Percentiles rank a stretch among this genome's conserved stretches.
Evolutionary conservation across 192 early-diverging fungal genomes (phyloP).

Genomic region (Anaeromyces robustus): DNA sequence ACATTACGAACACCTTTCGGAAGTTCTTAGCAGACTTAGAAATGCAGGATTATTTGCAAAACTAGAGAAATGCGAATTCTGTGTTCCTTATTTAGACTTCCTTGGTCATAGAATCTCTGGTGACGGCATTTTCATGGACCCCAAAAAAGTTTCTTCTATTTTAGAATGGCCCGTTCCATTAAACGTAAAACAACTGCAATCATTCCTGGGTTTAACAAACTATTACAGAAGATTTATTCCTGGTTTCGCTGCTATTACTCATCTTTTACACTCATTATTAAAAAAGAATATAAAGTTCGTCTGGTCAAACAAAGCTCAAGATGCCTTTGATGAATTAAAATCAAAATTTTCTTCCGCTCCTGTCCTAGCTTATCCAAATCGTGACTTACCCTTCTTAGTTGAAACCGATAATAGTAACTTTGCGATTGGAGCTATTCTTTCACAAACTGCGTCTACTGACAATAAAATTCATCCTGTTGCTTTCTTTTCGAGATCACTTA

Average conservation of each 20-base stretch:
- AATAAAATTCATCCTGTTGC: conserved; percentile 1
- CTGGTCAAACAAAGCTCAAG: conserved; percentile 3
- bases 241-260: conserved; percentile 5
- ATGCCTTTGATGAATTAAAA: conserved; percentile 15
- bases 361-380: conserved; percentile 12
- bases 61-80: conserved; percentile 17
- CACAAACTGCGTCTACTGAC: conserved; percentile 1
- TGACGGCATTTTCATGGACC: conserved; percentile 15
- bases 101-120: conserved; percentile 13
- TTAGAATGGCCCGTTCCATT: conserved; percentile 9
- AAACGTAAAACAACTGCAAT: conserved; percentile 4
- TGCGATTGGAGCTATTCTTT: conserved; percentile 16
- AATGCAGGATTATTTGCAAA: conserved; percentile 15
- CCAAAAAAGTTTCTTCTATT: conserved; percentile 12
- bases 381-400: conserved; percentile 6
- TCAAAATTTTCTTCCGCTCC: conserved; percentile 10
- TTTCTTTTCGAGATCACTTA: conserved; percentile 6
- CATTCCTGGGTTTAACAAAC: conserved; percentile 12
- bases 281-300: background rate
- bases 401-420: conserved; percentile 19
- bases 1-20: conserved; percentile 5
- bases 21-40: conserved; percentile 10
- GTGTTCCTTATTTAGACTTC: conserved; percentile 1
- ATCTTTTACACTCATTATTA: conserved; percentile 7
- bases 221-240: conserved; percentile 16